Base-by-base conservation (phyloP, 768 basidiomycete genomes). In the Boletus insuetus region DNA sequence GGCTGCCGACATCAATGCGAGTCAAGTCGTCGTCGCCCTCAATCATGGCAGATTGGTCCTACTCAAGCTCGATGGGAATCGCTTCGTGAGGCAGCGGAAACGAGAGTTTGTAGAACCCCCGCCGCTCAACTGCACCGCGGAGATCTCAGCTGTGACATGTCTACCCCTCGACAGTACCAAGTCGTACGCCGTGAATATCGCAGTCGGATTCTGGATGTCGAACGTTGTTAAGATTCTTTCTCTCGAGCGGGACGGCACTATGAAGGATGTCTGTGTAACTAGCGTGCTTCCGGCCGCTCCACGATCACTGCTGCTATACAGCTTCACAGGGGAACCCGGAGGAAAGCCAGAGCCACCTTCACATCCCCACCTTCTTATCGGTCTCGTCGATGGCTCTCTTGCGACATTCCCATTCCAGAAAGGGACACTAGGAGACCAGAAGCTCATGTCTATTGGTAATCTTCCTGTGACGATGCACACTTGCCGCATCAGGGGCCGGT, bases 181-280 rank as follows among this genome's bases (percentile, higher is more conserved):
- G 58, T 65, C 70, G 32, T 84, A 75, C 51, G 69, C 88, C 1
- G 69, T 69, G 11, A 60, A 79, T 49, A 69, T 88, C 26, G 82
- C 79, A 0, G 83, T 88, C n/a, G 82, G 85, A 0, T 89, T 89
- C 61, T 96, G 94, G 92, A 79, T 79, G 20, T 79, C 81, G 4
- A 87, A 86, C 60, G 62, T 69, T 9, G 77, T 94, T 39, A 78
- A 84, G 61, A 70, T 94, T 34, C 73, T 89, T 50, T 64, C 67
- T 6, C 59, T 79, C 38, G 63, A 67, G n/a, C 56, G 45, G 12
- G 31, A 8, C 14, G 46, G 53, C 6, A 53, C 35, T 17, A 55
- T 72, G 46, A 62, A 53, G 37, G 64, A 64, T 17, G 53, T 70
- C 32, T 66, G 71, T 43, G 53, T 53, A 49, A 70, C 70, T 6